Base-by-base conservation (phyloP, 2,329 filamentous ascomycete species). In the Xylaria sp. region DNA sequence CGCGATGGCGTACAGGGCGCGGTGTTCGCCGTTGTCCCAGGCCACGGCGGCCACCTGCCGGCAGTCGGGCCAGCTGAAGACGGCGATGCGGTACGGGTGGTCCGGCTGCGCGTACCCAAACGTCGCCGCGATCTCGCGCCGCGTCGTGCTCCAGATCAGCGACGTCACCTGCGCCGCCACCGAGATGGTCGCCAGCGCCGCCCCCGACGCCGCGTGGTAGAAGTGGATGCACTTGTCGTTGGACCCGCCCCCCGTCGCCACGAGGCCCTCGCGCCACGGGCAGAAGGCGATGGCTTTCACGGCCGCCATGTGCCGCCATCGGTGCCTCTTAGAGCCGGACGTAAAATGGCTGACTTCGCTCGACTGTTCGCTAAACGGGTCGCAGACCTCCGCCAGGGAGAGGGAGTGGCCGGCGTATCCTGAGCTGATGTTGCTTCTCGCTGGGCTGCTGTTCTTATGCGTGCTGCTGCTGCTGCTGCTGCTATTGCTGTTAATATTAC, bases 221-320 rank as follows among this genome's bases (percentile, higher is more conserved):
- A 99, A 99, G 73, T 96, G 92, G 53, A 99, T 96, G 70, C 91
- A 91, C 64, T 91, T 91, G 74, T 99, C 93, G 66, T 95, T 96
- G 42, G 90, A 93, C 20, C 94, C 94, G 38, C 94, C 93, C 2
- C 94, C 92, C 1, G 93, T 95, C 13, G 94, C 94, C 38, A 99
- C 74, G 4, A 99, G 80, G 2, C 88, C 89, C 20, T 89, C 84
- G 52, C 93, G 89, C 93, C 92, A 99, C 0, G 94, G 93, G 59
- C 93, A 96, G 72, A 97, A 97, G 1, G 94, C 92, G 63, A 97
- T 94, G 26, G 94, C 94, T 72, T 99, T 99, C 62, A 97, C 90
- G 2, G 94, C 94, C 0, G 93, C 93, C 21, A 85, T 85, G 69
- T 99, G 91, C 9, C 78, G 72, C 83, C 91, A 94, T 26, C 82